Evolutionary conservation across 169 alveolate species (phyloP), one percentile per base, ranked within the genome.

Genomic region (Besnoitia besnoiti): DNA sequence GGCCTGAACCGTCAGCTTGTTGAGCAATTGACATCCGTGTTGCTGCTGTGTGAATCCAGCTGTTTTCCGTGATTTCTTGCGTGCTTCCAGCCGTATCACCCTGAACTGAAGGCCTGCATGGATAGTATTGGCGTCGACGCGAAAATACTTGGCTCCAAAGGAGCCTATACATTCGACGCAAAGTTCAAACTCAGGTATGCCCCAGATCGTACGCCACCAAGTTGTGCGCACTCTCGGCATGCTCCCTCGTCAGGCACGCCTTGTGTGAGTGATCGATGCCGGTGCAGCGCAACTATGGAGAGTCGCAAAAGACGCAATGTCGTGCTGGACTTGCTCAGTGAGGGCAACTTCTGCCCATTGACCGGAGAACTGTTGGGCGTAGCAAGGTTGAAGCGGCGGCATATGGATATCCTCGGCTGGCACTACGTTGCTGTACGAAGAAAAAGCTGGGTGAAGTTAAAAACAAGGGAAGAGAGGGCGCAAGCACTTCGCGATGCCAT

Each of bases 331-430:
- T 44, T 90, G 46, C 85, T 90, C n/a, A 76, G 90, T 59, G 93
- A 90, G 37, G 90, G 93, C 21, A 67, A 85, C 75, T 90, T 77
- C 84, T 90, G 93, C 73, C 93, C 93, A 49, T 50, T 90, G n/a
- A 76, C 90, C 37, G 93, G 93, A 37, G 46, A 42, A 7, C 82
- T 90, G 42, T 75, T 90, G 21, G 93, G 93, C 10, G 50, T 85
- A 24, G 82, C 85, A 33, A 85, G 85, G 30, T 37, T 90, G 85
- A 90, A 90, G 90, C 8, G 30, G 47, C 89, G 67, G 85, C 93
- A 90, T n/a, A 59, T 90, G 82, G 79, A 90, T 37, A 47, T 76
- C 24, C 40, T 90, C 35, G 93, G 93, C 1, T 77, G 62, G 47
- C 14, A 10, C 14, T 90, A 90, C 73, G 24, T 85, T 50, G 50